These are phyloP conservation scores for Nitzschia palea DNA, from an alignment of 108 stramenopile species.

Conservation along the genomic window DNA sequence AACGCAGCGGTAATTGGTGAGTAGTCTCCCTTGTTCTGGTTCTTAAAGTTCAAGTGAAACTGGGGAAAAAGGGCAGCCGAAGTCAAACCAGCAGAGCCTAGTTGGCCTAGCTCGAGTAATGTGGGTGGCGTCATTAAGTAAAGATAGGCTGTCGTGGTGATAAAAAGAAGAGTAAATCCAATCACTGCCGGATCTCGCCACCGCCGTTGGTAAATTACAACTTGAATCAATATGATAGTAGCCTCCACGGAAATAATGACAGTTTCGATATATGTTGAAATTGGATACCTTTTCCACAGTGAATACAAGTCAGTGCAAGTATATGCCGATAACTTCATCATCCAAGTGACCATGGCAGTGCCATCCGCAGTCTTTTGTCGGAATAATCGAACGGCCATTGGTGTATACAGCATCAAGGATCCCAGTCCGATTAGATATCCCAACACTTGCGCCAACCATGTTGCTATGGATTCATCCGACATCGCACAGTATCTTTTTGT, in stretches of 20 bases:
- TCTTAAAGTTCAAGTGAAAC: slow-evolving; percentile 30
- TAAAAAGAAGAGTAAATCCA: background rate
- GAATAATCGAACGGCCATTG: slow-evolving; percentile 43
- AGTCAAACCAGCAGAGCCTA: slow-evolving; percentile 35
- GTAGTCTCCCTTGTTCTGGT: slow-evolving; percentile 36
- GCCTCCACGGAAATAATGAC: slow-evolving; percentile 48
- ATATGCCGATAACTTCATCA: slow-evolving; percentile 42
- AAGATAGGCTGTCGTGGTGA: slow-evolving; percentile 14
- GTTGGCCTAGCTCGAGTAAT: slow-evolving; percentile 40
- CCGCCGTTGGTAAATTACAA: slow-evolving; percentile 34
- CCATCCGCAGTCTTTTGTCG: slow-evolving; percentile 46
- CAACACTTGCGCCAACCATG: slow-evolving; percentile 28
- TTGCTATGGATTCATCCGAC: background rate
- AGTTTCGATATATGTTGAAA: slow-evolving; percentile 48
- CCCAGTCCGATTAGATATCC: slow-evolving; percentile 57
- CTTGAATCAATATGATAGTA: slow-evolving; percentile 30
- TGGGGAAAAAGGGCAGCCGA: slow-evolving; percentile 47
- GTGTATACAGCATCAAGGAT: slow-evolving; percentile 56
- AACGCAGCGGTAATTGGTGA: slow-evolving; percentile 47
- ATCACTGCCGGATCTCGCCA: background rate
- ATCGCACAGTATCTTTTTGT: no score
- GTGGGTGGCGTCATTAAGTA: slow-evolving; percentile 17
- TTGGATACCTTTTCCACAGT: slow-evolving; percentile 27
- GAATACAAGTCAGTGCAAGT: slow-evolving; percentile 42
- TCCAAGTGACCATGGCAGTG: slow-evolving; percentile 46